A percentile compares a stretch with the other conserved stretches of the same genome.
These are phyloP conservation scores for Fistulina hepatica DNA, from an alignment of 1,284 basidiomycete species.

Conservation along the genomic window DNA sequence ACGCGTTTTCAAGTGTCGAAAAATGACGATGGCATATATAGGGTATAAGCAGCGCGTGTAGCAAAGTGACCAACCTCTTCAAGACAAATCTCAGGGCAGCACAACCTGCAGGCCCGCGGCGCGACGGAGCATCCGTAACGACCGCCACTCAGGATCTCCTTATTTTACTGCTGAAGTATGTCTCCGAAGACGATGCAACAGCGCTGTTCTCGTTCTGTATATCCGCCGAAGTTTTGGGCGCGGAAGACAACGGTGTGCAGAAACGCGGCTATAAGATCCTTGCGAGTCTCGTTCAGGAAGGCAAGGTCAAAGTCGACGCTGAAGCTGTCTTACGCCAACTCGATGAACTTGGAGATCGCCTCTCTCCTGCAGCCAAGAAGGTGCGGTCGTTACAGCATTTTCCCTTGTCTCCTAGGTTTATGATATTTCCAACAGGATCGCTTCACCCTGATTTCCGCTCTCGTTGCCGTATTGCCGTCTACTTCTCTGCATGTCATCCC, in stretches of 20 bases:
- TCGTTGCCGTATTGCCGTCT: conserved; percentile 66
- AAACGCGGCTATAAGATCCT: conserved; percentile 93
- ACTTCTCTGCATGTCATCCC: conserved; percentile 79
- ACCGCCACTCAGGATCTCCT: conserved; percentile 88
- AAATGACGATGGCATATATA: conserved; percentile 17
- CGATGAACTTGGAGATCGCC: conserved; percentile 51
- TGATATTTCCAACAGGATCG: conserved; percentile 53
- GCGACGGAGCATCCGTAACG: conserved; percentile 41
- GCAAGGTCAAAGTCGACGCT: conserved; percentile 45
- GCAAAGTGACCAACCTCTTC: conserved; percentile 71
- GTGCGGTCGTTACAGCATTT: conserved; percentile 27
- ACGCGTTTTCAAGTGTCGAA: too few species aligned
- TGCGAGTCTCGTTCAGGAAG: conserved; percentile 57
- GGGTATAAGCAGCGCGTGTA: conserved; percentile 75
- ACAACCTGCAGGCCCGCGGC: conserved; percentile 25
- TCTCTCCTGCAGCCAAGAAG: conserved; percentile 83
- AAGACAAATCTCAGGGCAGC: conserved; percentile 50
- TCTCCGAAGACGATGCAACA: conserved; percentile 50
- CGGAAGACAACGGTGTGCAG: conserved; percentile 81
- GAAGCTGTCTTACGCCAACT: conserved; percentile 53
- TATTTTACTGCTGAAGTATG: conserved; percentile 71
- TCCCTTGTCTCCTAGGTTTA: not conserved
- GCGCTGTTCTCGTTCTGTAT: conserved; percentile 58
- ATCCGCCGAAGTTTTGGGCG: conserved; percentile 49
- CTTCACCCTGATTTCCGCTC: conserved; percentile 60